A percentile compares a stretch with the other conserved stretches of the same genome.
Conservation (phyloP, 192 early-diverging fungal genomes). For the Podochytrium sp. region DNA sequence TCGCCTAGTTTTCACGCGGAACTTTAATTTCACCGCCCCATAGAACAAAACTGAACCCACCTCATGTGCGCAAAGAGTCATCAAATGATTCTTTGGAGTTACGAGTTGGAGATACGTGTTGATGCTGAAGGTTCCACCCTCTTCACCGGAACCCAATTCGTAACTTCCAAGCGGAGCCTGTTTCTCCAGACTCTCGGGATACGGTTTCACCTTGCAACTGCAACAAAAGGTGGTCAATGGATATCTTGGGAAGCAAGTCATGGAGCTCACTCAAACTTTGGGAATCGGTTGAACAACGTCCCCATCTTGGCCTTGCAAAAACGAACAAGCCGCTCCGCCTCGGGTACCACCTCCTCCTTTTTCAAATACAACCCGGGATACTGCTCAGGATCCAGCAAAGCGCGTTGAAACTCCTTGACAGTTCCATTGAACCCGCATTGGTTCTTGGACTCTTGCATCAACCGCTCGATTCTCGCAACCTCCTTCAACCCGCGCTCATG, state of each 20-base stretch:
- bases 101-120: conserved; percentile 12
- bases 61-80: conserved; percentile 30
- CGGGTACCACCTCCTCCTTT: conserved; percentile 31
- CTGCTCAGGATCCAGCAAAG: conserved; percentile 18
- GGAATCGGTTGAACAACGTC: conserved; percentile 7
- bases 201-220: conserved; percentile 24
- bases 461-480: conserved; percentile 31
- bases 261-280: conserved; percentile 6
- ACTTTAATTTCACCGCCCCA: not conserved
- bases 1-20: conserved; percentile 5
- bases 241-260: not conserved
- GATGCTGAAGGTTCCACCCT: conserved; percentile 16
- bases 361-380: conserved; percentile 28
- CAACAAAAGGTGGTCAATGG: not conserved
- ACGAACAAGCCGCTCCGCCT: not conserved
- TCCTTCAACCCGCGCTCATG: conserved; percentile 35
- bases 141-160: conserved; percentile 3
- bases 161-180: conserved; percentile 11
- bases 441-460: conserved; percentile 32
- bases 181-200: conserved; percentile 16
- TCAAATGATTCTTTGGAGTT: not conserved
- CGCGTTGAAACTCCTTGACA: conserved; percentile 29
- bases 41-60: not conserved
- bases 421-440: conserved; percentile 30
- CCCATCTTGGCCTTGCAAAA: conserved; percentile 5